Conservation (phyloP, 2,329 filamentous ascomycete species). For the Scedosporium aurantiacum region DNA sequence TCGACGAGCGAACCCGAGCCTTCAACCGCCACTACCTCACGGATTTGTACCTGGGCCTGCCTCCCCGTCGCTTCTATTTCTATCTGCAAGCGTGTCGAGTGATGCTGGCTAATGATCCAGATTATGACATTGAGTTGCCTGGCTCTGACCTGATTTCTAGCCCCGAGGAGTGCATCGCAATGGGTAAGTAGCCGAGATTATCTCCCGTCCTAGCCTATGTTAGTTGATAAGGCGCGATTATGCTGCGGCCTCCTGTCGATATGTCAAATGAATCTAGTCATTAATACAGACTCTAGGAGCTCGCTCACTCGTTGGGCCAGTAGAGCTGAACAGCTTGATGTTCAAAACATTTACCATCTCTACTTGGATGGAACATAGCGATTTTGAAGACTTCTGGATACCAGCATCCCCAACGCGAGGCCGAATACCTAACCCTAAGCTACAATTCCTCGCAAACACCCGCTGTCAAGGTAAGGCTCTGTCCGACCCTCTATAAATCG, state of each 20-base stretch:
- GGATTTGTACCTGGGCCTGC: conserved; percentile 14
- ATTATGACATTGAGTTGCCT: neutral
- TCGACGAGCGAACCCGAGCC: conserved; percentile 14
- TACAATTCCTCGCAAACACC: too few relatives aligned
- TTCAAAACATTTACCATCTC: too few relatives aligned
- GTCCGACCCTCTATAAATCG: too few relatives aligned
- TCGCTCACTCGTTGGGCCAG: too few relatives aligned
- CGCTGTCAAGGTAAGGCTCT: too few relatives aligned
- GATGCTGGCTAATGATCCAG: neutral
- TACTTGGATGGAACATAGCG: too few relatives aligned
- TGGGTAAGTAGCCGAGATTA: neutral
- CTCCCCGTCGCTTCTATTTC: conserved; percentile 13
- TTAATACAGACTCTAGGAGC: too few relatives aligned
- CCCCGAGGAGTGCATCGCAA: neutral
- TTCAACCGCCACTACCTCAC: conserved; percentile 13
- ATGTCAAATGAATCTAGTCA: neutral
- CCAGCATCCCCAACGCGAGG: too few relatives aligned
- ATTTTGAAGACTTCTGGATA: too few relatives aligned
- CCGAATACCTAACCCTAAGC: too few relatives aligned
- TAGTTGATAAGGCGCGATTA: neutral
- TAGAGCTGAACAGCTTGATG: too few relatives aligned
- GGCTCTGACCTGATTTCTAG: neutral
- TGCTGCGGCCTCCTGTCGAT: neutral
- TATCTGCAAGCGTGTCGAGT: conserved; percentile 7
- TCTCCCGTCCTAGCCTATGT: neutral